Evolutionary conservation across 2,329 filamentous ascomycete genomes (phyloP).

Genomic region (Emmonsiellopsis sp.): DNA sequence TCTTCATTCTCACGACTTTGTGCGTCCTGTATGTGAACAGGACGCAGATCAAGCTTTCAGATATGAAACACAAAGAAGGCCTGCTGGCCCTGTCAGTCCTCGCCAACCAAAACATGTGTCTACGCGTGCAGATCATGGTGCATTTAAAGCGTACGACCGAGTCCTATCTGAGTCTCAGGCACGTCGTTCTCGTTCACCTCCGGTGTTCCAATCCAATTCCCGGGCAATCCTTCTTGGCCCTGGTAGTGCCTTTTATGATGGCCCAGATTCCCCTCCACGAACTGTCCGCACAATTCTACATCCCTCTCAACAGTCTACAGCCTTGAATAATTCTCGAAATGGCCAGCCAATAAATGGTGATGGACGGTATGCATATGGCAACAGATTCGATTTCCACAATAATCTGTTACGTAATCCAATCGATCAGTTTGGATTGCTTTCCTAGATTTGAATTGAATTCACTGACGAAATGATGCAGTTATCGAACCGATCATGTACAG

Average conservation of each 20-base stretch:
- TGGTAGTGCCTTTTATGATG: not conserved
- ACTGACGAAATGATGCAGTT: not conserved
- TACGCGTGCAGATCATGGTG: not conserved
- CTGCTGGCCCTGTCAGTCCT: not conserved
- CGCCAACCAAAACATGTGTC: not conserved
- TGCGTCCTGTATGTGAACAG: slow-evolving; percentile 24
- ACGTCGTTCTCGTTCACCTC: slow-evolving; percentile 1
- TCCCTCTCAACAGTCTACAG: slow-evolving; percentile 6
- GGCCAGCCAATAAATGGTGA: slow-evolving; percentile 8
- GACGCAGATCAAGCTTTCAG: slow-evolving; percentile 10
- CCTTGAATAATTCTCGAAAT: slow-evolving; percentile 11
- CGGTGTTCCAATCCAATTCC: not conserved
- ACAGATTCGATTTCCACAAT: not conserved
- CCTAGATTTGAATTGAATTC: not conserved
- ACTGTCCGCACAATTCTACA: not conserved
- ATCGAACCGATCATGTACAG: not conserved
- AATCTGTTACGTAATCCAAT: not conserved
- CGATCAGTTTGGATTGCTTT: not conserved
- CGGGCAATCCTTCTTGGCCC: not conserved
- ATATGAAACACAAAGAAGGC: not conserved
- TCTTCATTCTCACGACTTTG: slow-evolving; percentile 29
- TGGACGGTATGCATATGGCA: slow-evolving; percentile 17
- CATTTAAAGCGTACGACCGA: slow-evolving; percentile 2
- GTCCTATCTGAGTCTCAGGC: not conserved
- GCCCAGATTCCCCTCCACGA: not conserved